Base-by-base conservation (phyloP, 306 rosid genomes). In the Trifolium dubium region DNA sequence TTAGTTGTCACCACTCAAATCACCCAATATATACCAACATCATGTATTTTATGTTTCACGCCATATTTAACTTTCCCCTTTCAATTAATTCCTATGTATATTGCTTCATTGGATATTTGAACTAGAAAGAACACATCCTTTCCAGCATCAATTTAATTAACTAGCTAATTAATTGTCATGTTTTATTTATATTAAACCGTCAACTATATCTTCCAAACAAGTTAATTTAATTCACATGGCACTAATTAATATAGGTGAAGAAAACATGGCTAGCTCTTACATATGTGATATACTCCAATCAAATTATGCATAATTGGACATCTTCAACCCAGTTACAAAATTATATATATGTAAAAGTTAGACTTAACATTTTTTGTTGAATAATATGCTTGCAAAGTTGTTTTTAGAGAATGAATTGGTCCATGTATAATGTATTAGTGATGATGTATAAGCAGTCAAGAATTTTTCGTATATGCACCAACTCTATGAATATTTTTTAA, bases 231-330 rank as follows among this genome's bases (percentile, higher is more conserved):
- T n/a, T n/a, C n/a, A n/a, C n/a, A n/a, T n/a, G n/a, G n/a, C n/a
- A n/a, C n/a, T n/a, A n/a, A n/a, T n/a, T n/a, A n/a, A n/a, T n/a
- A n/a, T n/a, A n/a, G n/a, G 55, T 64, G 43, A 64, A 63, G 70
- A 39, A 44, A 77, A 62, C 69, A 72, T 65, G 17, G 23, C 10
- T 80, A 34, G 39, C n/a, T n/a, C n/a, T n/a, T 70, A 47, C 14
- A 66, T 23, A 12, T 43, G 4, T 47, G 1, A 2, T 18, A 53
- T 53, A 44, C 43, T 60, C 71, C 77, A 54, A 78, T 56, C 49
- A 70, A 32, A 60, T 43, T 18, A 41, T 67, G 15, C 53, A 40
- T 37, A 58, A 39, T 39, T 73, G 56, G 88, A 66, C 84, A 80
- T n/a, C 56, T 67, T 81, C 77, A 73, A 19, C 39, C 44, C 46